Base-by-base conservation (phyloP, 2,329 filamentous ascomycete species). In the Fonsecaea monophora region DNA sequence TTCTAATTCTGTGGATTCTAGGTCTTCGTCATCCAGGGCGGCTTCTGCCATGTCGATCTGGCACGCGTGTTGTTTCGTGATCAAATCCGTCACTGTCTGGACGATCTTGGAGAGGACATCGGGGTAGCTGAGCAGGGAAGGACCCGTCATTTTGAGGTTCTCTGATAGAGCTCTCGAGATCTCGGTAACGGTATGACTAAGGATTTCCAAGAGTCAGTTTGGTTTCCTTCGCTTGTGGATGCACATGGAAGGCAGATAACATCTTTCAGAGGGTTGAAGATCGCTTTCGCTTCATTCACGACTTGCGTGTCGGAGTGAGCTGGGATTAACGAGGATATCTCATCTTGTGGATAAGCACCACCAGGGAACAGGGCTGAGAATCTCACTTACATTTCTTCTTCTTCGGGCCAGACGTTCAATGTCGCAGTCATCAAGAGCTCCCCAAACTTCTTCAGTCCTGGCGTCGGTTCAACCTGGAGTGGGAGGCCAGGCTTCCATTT, bases 251-350 rank as follows among this genome's bases (percentile, higher is more conserved):
- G 13, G 42, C 34, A 56, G 37, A 21, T 66, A 53, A 66, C 62
- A 56, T 18, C 21, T 60, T 61, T 85, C 82, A 85, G 83, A 73
- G 73, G 69, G 74, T 76, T 78, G 73, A 79, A 84, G 82, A 87
- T 86, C 90, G 92, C 84, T 82, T 96, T 95, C 89, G 89, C 92
- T 92, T 91, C 92, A 96, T 89, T 82, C 88, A 88, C 91, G 88
- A 78, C 82, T 82, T 86, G 83, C 86, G 92, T 89, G 90, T 98
- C 91, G 92, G 92, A 97, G 94, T 97, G 94, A 97, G 94, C 94
- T 97, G 94, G 93, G 94, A 94, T 68, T 94, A 94, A 94, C 92
- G 92, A 89, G 87, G 83, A 81, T 84, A 87, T 84, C 82, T 97
- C 93, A 97, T 97, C 93, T 92, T 89, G 75, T 63, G 50, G 58